Percentiles rank a stretch among this genome's conserved stretches.
These are phyloP conservation scores for Xerocomus amazonicus DNA, from an alignment of 1,284 basidiomycete genomes.

Conservation along the genomic window DNA sequence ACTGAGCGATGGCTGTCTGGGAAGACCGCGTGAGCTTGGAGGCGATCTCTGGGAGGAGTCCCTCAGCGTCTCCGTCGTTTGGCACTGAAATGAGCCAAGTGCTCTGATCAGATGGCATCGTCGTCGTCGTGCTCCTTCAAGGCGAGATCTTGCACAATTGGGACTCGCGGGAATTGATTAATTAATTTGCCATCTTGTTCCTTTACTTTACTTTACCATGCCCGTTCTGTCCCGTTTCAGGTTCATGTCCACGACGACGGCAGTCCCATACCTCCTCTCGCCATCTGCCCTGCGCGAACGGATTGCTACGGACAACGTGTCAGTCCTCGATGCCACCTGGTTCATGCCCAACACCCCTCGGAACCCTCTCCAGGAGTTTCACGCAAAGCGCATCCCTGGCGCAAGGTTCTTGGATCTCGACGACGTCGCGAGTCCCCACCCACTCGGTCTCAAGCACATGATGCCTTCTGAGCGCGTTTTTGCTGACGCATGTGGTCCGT, in stretches of 20 bases:
- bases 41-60: slow-evolving; percentile 57
- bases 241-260: slow-evolving; percentile 34
- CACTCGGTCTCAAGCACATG: slow-evolving; percentile 89
- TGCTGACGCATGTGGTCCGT: slow-evolving; percentile 74
- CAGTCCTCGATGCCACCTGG: slow-evolving; percentile 78
- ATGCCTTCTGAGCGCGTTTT: slow-evolving; percentile 79
- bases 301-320: slow-evolving; percentile 35
- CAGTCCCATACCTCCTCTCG: slow-evolving; percentile 49
- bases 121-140: neutral
- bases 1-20: slow-evolving; percentile 50
- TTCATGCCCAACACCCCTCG: slow-evolving; percentile 83
- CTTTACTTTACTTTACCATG: too few relatives aligned
- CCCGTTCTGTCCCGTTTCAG: slow-evolving; percentile 2
- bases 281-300: slow-evolving; percentile 47
- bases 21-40: slow-evolving; percentile 52
- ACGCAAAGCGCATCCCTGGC: slow-evolving; percentile 65
- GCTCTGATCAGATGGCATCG: slow-evolving; percentile 83
- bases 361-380: slow-evolving; percentile 62
- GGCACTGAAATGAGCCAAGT: slow-evolving; percentile 79
- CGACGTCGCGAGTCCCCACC: slow-evolving; percentile 63
- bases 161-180: slow-evolving; percentile 8
- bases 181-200: neutral
- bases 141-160: neutral
- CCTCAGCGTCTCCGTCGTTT: slow-evolving; percentile 72
- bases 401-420: slow-evolving; percentile 85